These are phyloP conservation scores for Penicillium digitatum DNA, from an alignment of 2,329 filamentous ascomycete genomes.

Conservation along the genomic window DNA sequence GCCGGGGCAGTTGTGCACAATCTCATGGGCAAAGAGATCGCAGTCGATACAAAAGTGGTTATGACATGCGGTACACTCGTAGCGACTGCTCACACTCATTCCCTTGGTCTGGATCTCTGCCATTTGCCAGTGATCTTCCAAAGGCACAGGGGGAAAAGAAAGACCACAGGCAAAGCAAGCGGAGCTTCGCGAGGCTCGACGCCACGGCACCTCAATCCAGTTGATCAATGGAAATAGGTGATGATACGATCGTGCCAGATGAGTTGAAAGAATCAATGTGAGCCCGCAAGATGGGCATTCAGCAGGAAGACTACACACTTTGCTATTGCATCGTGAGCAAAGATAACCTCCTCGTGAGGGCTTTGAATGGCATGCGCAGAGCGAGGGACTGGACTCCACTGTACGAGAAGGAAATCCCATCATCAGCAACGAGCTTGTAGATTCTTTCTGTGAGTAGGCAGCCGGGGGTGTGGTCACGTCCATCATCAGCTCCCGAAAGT, in stretches of 20 bases:
- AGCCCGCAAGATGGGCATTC: slow-evolving; percentile 89
- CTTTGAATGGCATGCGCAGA: slow-evolving; percentile 87
- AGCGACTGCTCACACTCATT: slow-evolving; percentile 80
- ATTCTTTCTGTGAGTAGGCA: slow-evolving; percentile 58
- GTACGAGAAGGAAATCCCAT: slow-evolving; percentile 95
- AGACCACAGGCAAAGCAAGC: slow-evolving; percentile 76
- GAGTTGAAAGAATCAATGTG: slow-evolving; percentile 89
- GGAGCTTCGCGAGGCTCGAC: slow-evolving; percentile 57
- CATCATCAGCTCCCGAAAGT: slow-evolving; percentile 86
- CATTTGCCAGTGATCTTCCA: slow-evolving; percentile 34
- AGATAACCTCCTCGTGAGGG: slow-evolving; percentile 80
- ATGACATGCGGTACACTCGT: slow-evolving; percentile 80
- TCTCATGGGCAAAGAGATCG: slow-evolving; percentile 90
- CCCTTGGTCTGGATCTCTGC: slow-evolving; percentile 51
- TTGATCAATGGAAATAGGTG: slow-evolving; percentile 86
- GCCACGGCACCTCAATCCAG: slow-evolving; percentile 87
- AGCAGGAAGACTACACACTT: slow-evolving; percentile 83
- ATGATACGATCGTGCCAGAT: slow-evolving; percentile 87
- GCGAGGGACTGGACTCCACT: slow-evolving; percentile 65
- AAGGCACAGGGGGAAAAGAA: slow-evolving; percentile 59
- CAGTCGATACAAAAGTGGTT: slow-evolving; percentile 98
- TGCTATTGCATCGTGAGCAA: slow-evolving; percentile 81
- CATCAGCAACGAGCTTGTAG: slow-evolving; percentile 66
- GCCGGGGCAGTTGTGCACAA: slow-evolving; percentile 92
- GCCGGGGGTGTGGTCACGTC: slow-evolving; percentile 84